Base-by-base conservation (phyloP, 208 protist species). In the Acanthamoeba quina region DNA sequence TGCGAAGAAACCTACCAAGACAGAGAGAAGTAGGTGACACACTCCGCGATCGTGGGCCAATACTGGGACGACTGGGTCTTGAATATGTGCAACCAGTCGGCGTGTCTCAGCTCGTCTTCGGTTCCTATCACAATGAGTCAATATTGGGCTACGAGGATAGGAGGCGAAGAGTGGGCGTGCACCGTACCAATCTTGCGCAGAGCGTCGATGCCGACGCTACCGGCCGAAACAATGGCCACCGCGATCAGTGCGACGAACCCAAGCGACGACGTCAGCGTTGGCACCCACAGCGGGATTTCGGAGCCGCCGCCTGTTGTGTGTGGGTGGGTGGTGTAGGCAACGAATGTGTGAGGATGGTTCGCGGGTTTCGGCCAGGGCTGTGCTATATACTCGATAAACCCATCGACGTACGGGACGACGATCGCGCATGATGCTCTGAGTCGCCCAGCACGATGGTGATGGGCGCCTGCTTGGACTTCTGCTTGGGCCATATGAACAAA, bases 381-480 rank as follows among this genome's bases (percentile, higher is more conserved):
- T 68, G 60, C 24, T 21, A 21, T 68, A 68, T n/a, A n/a, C 15
- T 29, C n/a, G n/a, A 4, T 68, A 31, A 21, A 68, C n/a, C 60
- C 24, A 15, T 68, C 4, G 70, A 34, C 70, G 70, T 47, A 78
- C 74, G 74, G 19, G 74, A 47, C 74, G 74, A 11, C n/a, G n/a
- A n/a, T 15, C 68, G 68, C 5, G 68, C 29, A 24, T 82, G 74
- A 24, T 82, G 74, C 74, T 82, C 74, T 2, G 74, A 82, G 47
- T 82, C 74, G 41, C 74, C 41, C 74, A 82, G 74, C 31, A 82
- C 74, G 74, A 82, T 82, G 19, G 74, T 82, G 47, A 82, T 82
- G 11, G 74, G 74, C 21, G 74, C 74, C 74, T 82, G 74, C 74
- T 82, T 82, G 37, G 74, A 15, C 47, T 82, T 82, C 7, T 19